These are phyloP conservation scores for Aspergillus nanangensis DNA, from an alignment of 495 filamentous ascomycete genomes.

Conservation along the genomic window DNA sequence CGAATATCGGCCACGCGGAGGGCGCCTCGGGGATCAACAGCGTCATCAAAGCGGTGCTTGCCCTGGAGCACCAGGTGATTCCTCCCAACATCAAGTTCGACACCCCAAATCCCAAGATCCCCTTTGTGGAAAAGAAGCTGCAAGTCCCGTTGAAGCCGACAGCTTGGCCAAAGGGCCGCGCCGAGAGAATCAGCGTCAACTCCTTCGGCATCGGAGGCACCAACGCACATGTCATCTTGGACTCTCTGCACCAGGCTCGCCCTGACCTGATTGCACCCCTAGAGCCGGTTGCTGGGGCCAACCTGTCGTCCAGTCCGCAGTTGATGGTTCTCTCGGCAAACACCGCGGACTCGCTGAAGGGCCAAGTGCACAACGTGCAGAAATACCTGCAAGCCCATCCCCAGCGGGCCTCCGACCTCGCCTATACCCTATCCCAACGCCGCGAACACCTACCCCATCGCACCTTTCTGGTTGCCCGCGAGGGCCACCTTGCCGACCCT, in stretches of 20 bases:
- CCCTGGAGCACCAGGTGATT: slow-evolving; percentile 37
- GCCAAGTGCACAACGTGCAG: not conserved
- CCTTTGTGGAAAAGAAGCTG: too few species aligned
- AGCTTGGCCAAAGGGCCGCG: slow-evolving; percentile 20
- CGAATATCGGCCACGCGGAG: slow-evolving; percentile 28
- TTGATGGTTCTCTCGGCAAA: too few species aligned
- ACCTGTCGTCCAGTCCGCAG: too few species aligned
- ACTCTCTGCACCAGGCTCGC: too few species aligned
- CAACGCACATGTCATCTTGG: slow-evolving; percentile 10
- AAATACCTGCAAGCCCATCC: not conserved
- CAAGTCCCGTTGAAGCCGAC: not conserved
- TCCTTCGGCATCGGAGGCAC: slow-evolving; percentile 28
- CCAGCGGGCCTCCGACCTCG: slow-evolving; percentile 2
- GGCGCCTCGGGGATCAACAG: slow-evolving; percentile 30
- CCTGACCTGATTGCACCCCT: too few species aligned
- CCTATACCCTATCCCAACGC: slow-evolving; percentile 16
- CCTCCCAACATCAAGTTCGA: slow-evolving; percentile 27
- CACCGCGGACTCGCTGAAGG: not conserved
- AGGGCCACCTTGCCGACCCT: not conserved
- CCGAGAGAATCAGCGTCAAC: slow-evolving; percentile 23
- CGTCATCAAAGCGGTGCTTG: slow-evolving; percentile 34
- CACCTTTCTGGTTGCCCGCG: slow-evolving; percentile 5
- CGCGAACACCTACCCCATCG: slow-evolving; percentile 15
- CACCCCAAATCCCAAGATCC: too few species aligned
- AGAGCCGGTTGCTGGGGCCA: too few species aligned